These are phyloP conservation scores for Globisporangium lucens DNA, from an alignment of 352 stramenopile species.

Conservation along the genomic window DNA sequence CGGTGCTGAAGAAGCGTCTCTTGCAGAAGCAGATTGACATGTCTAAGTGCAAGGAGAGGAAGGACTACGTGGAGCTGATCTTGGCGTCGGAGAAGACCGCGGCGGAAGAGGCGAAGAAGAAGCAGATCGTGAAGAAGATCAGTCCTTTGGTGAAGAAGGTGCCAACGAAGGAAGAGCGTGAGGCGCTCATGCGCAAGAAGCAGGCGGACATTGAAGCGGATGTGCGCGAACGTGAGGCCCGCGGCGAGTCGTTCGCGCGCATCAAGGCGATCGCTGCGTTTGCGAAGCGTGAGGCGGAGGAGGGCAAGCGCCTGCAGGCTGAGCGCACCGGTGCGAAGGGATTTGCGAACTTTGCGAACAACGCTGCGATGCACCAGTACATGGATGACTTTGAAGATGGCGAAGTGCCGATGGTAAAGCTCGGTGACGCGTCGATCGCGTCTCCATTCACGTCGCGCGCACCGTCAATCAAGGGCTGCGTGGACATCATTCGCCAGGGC, in stretches of 20 bases:
- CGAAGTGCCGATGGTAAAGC: conserved; percentile 96
- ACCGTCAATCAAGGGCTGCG: conserved; percentile 88
- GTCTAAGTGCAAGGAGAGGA: conserved; percentile 72
- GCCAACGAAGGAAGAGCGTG: conserved; percentile 77
- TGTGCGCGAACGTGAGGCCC: conserved; percentile 67
- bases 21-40: conserved; percentile 64
- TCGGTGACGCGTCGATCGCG: conserved; percentile 98
- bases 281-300: conserved; percentile 75
- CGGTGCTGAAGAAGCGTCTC: conserved; percentile 81
- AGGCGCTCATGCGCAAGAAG: conserved; percentile 80
- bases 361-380: conserved; percentile 85
- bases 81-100: conserved; percentile 61
- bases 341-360: conserved; percentile 87
- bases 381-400: conserved; percentile 91
- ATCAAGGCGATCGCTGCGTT: conserved; percentile 86
- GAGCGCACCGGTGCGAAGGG: conserved; percentile 74
- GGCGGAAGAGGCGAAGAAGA: conserved; percentile 51
- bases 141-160: conserved; percentile 56
- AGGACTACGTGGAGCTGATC: conserved; percentile 79
- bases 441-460: conserved; percentile 98
- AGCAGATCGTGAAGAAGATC: conserved; percentile 47
- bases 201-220: conserved; percentile 81
- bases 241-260: conserved; percentile 83
- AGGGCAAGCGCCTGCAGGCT: conserved; percentile 60
- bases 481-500: conserved; percentile 97